Conservation (phyloP, 441 rosid genomes). For the Gossypium armourianum region DNA sequence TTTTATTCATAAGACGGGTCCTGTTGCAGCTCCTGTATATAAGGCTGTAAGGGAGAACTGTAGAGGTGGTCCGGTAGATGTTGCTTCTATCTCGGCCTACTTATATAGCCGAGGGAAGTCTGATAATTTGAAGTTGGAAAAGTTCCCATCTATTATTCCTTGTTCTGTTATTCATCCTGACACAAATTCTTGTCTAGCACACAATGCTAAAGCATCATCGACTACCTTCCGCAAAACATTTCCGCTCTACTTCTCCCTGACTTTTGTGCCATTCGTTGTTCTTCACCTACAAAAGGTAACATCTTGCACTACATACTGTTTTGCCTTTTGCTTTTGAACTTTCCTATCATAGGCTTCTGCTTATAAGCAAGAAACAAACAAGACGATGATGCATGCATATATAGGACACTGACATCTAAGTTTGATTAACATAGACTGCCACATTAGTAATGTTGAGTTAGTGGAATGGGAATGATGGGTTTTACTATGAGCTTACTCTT, state of each 20-base stretch:
- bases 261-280: slow-evolving; percentile 91
- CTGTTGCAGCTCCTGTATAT: slow-evolving; percentile 75
- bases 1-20: slow-evolving; percentile 91
- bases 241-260: slow-evolving; percentile 84
- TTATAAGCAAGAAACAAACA: not conserved
- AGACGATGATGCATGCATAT: not conserved
- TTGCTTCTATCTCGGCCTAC: slow-evolving; percentile 58
- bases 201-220: slow-evolving; percentile 76
- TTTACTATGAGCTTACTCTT: not conserved
- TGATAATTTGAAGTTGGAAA: slow-evolving; percentile 49
- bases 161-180: slow-evolving; percentile 83
- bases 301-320: slow-evolving; percentile 15
- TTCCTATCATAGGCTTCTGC: not conserved
- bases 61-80: slow-evolving; percentile 72
- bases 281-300: slow-evolving; percentile 82
- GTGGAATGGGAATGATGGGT: not conserved
- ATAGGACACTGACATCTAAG: not conserved
- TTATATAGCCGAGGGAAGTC: slow-evolving; percentile 41
- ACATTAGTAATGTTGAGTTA: not conserved
- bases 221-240: slow-evolving; percentile 90
- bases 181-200: slow-evolving; percentile 61
- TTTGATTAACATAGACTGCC: not conserved
- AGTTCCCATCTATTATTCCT: slow-evolving; percentile 73
- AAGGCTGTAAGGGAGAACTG: slow-evolving; percentile 89
- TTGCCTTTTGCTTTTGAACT: not conserved